Base-by-base conservation (phyloP, 1,139 yeast species). In the Kurtzmaniella quercitrusa region DNA sequence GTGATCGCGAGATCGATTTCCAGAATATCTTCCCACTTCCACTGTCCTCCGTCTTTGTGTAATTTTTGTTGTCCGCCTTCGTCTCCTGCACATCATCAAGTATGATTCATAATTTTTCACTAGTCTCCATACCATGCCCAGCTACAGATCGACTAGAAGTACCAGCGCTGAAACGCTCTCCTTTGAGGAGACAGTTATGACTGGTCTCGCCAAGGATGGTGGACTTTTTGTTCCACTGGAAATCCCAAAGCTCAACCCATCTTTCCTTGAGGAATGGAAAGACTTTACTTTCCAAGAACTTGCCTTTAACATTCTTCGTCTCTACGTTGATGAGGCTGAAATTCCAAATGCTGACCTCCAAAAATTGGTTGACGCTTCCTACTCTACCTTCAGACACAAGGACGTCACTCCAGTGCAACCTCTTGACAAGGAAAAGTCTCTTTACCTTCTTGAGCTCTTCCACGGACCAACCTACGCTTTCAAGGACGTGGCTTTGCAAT, bases 401-500 rank as follows among this genome's bases (percentile, higher is more conserved):
- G 88, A 88, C 23, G 88, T 91, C 43, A 91, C 98, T 11, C 99
- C 99, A 19, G 64, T 89, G 42, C 77, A 74, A 35, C 68, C 77
- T 40, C 74, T 89, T 40, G 74, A 76, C 47, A 65, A 74, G 43
- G 71, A 71, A 43, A 73, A 78, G 44, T 75, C 80, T 47, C 71
- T 93, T 47, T 84, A 88, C 61, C 70, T 93, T 47, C 75, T 93
- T 57, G 99, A 93, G 66, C 74, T 93, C 47, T 93, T 93, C 81
- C 99, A 93, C 59, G 99, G 99, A 35, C 99, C 99, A 50, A 93
- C 99, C 3, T 93, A 93, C 60, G 99, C 99, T 9, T 93, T 93
- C 74, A 93, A 93, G 66, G 99, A 93, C 63, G 98, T 93, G 50
- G 99, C 99, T 3, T 76, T 93, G 57, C 99, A 93, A 65, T 91